Evolutionary conservation across 148 eudicot species (phyloP).

Genomic region (Vaccinium myrtillus): DNA sequence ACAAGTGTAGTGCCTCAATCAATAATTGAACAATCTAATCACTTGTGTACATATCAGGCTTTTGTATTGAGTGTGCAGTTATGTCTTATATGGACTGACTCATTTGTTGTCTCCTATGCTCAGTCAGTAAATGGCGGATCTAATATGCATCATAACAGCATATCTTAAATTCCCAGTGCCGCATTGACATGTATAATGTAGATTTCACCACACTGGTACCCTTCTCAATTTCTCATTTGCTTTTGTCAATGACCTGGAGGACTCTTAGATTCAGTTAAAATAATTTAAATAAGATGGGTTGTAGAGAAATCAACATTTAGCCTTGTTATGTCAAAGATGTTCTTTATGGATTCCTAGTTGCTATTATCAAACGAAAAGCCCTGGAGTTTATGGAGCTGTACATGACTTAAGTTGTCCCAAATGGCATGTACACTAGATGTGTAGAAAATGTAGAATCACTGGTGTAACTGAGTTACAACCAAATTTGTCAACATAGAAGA

Average conservation of each 20-base stretch:
- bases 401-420: neutral
- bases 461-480: neutral
- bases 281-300: neutral
- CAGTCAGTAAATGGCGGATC: neutral
- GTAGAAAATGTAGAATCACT: neutral
- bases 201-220: neutral
- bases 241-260: conserved; percentile 5
- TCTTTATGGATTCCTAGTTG: neutral
- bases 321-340: neutral
- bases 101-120: neutral
- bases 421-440: no score
- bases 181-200: neutral
- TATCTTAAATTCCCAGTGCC: neutral
- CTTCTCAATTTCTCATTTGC: neutral
- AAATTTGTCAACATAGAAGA: neutral
- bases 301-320: neutral
- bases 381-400: neutral
- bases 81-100: neutral
- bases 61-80: neutral
- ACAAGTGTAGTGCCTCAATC: neutral
- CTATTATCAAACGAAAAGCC: neutral
- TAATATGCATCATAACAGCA: neutral
- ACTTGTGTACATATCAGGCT: neutral
- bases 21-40: neutral
- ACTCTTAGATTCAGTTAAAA: neutral